Conservation (phyloP, 345 rosid genomes). For the Eucalyptus regnans region DNA sequence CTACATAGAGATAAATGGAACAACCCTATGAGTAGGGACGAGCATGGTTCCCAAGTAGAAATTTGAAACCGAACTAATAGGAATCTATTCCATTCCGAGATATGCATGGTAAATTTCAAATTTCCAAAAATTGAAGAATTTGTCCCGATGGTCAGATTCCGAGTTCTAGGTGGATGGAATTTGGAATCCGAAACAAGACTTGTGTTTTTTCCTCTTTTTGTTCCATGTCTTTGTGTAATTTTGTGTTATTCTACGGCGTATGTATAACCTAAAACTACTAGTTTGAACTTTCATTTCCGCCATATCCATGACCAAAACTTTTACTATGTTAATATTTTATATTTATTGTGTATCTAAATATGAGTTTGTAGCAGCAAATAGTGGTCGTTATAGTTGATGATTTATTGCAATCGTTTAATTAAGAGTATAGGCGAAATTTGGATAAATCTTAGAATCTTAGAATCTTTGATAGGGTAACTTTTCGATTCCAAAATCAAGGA, state of each 20-base stretch:
- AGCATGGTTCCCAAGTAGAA: accelerated
- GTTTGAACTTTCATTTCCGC: accelerated
- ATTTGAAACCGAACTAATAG: accelerated
- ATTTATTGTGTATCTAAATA: accelerated
- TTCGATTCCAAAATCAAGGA: too few relatives aligned
- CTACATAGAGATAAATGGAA: background rate
- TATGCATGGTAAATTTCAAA: accelerated
- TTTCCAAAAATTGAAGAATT: too few relatives aligned
- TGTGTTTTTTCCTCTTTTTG: accelerated
- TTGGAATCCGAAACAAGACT: accelerated
- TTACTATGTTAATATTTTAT: accelerated
- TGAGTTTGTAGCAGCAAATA: accelerated
- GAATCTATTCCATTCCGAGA: accelerated
- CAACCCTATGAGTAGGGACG: too few relatives aligned
- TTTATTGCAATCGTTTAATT: too few relatives aligned
- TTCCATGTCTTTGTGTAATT: too few relatives aligned
- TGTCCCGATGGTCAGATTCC: accelerated
- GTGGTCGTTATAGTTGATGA: accelerated
- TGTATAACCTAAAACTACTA: too few relatives aligned
- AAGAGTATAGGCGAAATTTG: too few relatives aligned
- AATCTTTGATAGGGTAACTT: too few relatives aligned
- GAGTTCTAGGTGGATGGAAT: accelerated
- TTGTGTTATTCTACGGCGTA: accelerated
- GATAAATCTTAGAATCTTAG: background rate
- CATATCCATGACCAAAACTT: background rate